These are phyloP conservation scores for Starmerella khaoyaiensis DNA, from an alignment of 805 yeast species.

Conservation along the genomic window DNA sequence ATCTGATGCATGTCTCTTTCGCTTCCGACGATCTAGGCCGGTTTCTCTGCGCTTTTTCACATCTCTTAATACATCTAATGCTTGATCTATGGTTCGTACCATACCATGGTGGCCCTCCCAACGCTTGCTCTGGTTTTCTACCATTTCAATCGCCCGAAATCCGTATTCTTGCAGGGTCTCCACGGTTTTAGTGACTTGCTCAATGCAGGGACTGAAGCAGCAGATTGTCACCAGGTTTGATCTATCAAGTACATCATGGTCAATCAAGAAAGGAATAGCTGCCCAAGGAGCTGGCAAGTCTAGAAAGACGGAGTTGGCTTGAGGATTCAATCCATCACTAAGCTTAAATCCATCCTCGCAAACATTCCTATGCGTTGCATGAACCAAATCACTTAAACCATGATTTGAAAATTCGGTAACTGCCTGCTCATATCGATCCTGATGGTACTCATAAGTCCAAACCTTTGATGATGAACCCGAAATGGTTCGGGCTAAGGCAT, in stretches of 20 bases:
- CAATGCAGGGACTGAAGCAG: conserved; percentile 96
- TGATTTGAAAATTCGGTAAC: conserved; percentile 61
- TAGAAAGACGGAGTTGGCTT: conserved; percentile 64
- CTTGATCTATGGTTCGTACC: conserved; percentile 71
- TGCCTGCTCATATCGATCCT: conserved; percentile 71
- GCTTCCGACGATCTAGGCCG: conserved; percentile 27
- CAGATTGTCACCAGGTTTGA: conserved; percentile 48
- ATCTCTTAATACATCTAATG: conserved; percentile 64
- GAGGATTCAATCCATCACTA: conserved; percentile 17
- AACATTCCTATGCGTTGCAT: conserved; percentile 80
- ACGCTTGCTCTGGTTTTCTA: conserved; percentile 69
- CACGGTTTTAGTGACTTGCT: conserved; percentile 83
- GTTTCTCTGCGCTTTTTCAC: conserved; percentile 59
- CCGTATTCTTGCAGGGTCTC: conserved; percentile 60
- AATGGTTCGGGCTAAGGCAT: conserved; percentile 75
- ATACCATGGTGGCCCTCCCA: conserved; percentile 87
- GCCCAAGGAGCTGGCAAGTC: conserved; percentile 97
- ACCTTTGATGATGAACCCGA: conserved; percentile 41
- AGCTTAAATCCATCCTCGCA: conserved; percentile 69
- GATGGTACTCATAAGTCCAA: conserved; percentile 85
- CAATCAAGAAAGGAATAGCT: conserved; percentile 62
- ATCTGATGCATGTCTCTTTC: conserved; percentile 15
- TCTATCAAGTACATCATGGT: conserved; percentile 29
- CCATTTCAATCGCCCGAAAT: conserved; percentile 83
- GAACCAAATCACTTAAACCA: conserved; percentile 44